Evolutionary conservation across 2,329 filamentous ascomycete genomes (phyloP).

Genomic region (Aspergillus melleus): DNA sequence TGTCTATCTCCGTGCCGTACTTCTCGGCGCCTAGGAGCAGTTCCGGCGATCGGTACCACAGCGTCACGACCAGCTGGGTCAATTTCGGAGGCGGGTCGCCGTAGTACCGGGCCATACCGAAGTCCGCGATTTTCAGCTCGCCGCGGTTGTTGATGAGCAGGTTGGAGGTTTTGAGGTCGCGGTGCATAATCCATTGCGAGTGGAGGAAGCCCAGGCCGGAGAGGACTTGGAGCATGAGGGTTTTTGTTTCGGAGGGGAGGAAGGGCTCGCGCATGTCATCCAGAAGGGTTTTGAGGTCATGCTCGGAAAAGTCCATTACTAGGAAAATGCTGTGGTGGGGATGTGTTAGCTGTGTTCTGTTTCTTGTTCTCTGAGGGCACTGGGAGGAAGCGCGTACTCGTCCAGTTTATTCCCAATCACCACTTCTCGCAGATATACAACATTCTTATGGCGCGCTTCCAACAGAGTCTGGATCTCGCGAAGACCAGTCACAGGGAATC

Average conservation of each 20-base stretch:
- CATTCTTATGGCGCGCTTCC: slow-evolving; percentile 76
- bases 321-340: slow-evolving; percentile 70
- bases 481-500: slow-evolving; percentile 87
- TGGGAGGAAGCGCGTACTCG: slow-evolving; percentile 49
- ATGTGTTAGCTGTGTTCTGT: not conserved
- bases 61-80: slow-evolving; percentile 89
- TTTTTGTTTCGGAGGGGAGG: slow-evolving; percentile 88
- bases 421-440: slow-evolving; percentile 80
- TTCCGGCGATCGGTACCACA: slow-evolving; percentile 95
- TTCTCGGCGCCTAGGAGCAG: slow-evolving; percentile 75
- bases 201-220: slow-evolving; percentile 84
- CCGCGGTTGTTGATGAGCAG: slow-evolving; percentile 94
- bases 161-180: slow-evolving; percentile 91
- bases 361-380: not conserved
- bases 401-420: slow-evolving; percentile 69
- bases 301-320: slow-evolving; percentile 96
- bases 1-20: slow-evolving; percentile 78
- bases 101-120: slow-evolving; percentile 93
- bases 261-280: slow-evolving; percentile 95
- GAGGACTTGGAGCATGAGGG: slow-evolving; percentile 77
- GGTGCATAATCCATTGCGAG: slow-evolving; percentile 84
- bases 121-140: slow-evolving; percentile 93
- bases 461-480: slow-evolving; percentile 91
- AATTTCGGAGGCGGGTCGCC: slow-evolving; percentile 75
- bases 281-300: slow-evolving; percentile 90